Evolutionary conservation across 1,284 basidiomycete species (phyloP).

Genomic region (Cryptococcus jaspeensis): DNA sequence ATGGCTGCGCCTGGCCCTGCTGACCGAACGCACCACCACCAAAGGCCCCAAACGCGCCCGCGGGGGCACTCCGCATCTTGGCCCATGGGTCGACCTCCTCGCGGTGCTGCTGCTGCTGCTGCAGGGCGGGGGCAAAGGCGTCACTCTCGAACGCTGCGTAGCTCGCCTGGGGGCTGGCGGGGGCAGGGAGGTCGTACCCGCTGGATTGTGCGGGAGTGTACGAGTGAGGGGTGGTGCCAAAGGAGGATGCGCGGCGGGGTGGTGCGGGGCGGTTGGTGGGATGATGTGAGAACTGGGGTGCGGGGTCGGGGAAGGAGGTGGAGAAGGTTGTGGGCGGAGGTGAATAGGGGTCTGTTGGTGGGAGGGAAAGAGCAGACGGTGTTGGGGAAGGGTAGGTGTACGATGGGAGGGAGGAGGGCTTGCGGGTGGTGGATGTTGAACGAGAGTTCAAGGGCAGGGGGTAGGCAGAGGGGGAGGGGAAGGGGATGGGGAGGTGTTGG

Average conservation of each 20-base stretch:
- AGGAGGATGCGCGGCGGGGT: constrained; percentile 12
- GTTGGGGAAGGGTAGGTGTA: constrained; percentile 8
- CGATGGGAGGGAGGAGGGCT: constrained; percentile 15
- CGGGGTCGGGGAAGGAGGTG: constrained; percentile 1
- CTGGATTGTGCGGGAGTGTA: background rate
- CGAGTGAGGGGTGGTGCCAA: constrained; percentile 5
- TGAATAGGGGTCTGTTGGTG: constrained; percentile 11
- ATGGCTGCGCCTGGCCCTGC: background rate
- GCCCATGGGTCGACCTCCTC: constrained; percentile 17
- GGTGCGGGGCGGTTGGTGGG: constrained; percentile 12
- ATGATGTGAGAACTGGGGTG: background rate
- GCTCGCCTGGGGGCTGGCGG: constrained; percentile 1
- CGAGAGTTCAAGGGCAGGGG: constrained; percentile 11
- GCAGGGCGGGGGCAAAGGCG: constrained; percentile 18
- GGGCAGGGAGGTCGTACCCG: background rate
- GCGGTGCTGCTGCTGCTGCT: constrained; percentile 1
- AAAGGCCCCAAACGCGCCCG: constrained; percentile 8
- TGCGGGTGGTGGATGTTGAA: constrained; percentile 13
- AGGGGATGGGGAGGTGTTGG: constrained; percentile 9
- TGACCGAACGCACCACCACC: background rate
- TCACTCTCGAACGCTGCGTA: constrained; percentile 15
- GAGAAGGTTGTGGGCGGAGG: constrained; percentile 6
- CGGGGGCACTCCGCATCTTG: constrained; percentile 1
- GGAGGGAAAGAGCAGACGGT: background rate
- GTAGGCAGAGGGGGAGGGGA: constrained; percentile 3